A percentile compares a stretch with the other conserved stretches of the same genome.
These are phyloP conservation scores for Ulmus americana DNA, from an alignment of 331 rosid genomes.

Conservation along the genomic window DNA sequence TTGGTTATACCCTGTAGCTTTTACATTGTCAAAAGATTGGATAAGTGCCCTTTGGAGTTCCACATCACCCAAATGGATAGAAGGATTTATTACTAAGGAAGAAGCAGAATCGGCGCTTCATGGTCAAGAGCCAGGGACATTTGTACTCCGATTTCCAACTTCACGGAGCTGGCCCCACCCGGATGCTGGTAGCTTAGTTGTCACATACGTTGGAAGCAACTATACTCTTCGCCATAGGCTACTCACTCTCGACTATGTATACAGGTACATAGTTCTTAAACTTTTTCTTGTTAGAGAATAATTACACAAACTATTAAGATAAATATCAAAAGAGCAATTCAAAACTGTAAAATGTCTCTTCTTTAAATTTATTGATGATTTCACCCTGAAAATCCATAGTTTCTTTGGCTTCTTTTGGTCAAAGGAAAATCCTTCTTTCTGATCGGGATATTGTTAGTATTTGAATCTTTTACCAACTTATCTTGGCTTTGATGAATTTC, in stretches of 20 bases:
- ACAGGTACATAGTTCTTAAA: conserved; percentile 42
- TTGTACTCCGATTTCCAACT: conserved; percentile 84
- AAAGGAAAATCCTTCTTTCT: too few relatives aligned
- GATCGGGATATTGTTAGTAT: too few relatives aligned
- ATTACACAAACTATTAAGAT: not conserved
- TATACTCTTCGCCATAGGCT: conserved; percentile 63
- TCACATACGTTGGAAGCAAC: conserved; percentile 66
- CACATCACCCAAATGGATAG: conserved; percentile 81
- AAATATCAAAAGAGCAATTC: too few relatives aligned
- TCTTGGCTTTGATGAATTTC: too few relatives aligned
- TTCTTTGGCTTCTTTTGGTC: too few relatives aligned
- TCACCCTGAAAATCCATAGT: too few relatives aligned
- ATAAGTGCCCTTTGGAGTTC: conserved; percentile 79
- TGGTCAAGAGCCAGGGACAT: conserved; percentile 90
- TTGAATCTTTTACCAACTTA: too few relatives aligned
- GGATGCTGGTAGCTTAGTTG: conserved; percentile 83
- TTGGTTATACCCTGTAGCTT: conserved; percentile 92
- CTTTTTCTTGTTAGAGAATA: not conserved
- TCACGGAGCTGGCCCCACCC: conserved; percentile 99
- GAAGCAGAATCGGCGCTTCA: conserved; percentile 87
- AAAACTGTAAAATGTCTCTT: too few relatives aligned
- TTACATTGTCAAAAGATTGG: conserved; percentile 59
- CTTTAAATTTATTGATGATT: too few relatives aligned
- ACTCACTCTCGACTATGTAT: conserved; percentile 53
- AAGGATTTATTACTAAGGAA: conserved; percentile 90